Conservation (phyloP, 2,329 filamentous ascomycete genomes). For the Daldinia sp. region DNA sequence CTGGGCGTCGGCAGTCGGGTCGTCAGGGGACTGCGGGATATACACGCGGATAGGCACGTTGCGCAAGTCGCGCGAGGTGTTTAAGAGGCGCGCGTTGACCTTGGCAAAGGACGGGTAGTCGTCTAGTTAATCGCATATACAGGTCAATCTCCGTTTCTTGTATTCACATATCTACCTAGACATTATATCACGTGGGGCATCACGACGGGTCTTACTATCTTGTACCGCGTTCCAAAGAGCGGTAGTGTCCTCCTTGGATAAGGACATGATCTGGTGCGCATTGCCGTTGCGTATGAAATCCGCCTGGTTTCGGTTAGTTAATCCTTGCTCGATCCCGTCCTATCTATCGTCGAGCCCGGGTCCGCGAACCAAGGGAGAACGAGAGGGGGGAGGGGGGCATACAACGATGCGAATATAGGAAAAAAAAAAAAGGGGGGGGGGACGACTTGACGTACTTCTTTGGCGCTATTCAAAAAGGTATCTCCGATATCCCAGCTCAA, state of each 20-base stretch:
- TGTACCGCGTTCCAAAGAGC: constrained; percentile 83
- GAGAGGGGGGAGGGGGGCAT: not conserved
- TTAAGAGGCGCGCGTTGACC: constrained; percentile 80
- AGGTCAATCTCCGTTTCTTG: too few relatives aligned
- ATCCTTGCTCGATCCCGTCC: not conserved
- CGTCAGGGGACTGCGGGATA: constrained; percentile 66
- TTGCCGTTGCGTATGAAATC: constrained; percentile 90
- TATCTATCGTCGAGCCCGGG: not conserved
- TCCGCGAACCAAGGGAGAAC: not conserved
- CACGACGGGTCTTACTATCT: constrained; percentile 61
- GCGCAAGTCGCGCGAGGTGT: constrained; percentile 75
- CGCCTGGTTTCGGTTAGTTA: constrained; percentile 56
- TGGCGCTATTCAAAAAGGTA: constrained; percentile 70
- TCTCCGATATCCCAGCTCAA: constrained; percentile 67
- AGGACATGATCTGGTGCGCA: constrained; percentile 87
- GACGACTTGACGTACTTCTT: constrained; percentile 58
- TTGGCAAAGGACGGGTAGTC: constrained; percentile 76
- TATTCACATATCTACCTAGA: too few relatives aligned
- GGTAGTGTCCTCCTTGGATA: constrained; percentile 84
- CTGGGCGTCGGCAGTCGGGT: constrained; percentile 48
- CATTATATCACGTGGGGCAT: not conserved
- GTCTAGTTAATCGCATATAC: too few relatives aligned
- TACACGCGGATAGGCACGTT: constrained; percentile 91
- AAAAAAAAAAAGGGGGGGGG: not conserved
- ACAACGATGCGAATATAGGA: not conserved